Conservation (phyloP, 805 yeast species). For the Wickerhamomyces rabaulensis region DNA sequence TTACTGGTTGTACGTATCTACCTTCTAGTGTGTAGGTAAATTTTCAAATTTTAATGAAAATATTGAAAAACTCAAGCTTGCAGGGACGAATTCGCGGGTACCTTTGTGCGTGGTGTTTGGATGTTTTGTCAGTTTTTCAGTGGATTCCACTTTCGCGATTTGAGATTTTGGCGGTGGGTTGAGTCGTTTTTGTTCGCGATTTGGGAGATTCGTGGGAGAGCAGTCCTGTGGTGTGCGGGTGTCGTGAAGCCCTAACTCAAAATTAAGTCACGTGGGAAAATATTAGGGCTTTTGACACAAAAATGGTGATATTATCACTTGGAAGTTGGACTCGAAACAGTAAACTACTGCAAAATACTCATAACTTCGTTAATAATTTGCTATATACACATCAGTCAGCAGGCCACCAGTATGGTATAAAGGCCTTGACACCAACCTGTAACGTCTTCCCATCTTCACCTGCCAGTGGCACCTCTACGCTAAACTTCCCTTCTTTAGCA, state of each 20-base stretch:
- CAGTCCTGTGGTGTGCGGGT: background rate
- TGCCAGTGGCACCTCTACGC: constrained; percentile 24
- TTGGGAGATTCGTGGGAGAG: background rate
- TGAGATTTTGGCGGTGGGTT: background rate
- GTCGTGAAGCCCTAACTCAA: no score
- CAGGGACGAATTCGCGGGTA: background rate
- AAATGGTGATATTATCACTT: no score
- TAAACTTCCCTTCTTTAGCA: constrained; percentile 27
- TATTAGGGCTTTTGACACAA: no score
- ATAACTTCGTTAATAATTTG: background rate
- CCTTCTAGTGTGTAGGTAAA: background rate
- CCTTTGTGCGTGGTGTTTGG: background rate
- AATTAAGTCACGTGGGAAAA: no score
- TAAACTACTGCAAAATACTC: no score
- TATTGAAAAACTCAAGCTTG: background rate
- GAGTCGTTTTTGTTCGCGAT: background rate
- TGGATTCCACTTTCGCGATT: background rate
- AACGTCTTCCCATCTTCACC: constrained; percentile 17
- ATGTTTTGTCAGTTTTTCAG: background rate
- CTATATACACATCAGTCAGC: constrained; percentile 1
- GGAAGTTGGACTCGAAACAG: no score
- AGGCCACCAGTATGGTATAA: constrained; percentile 78
- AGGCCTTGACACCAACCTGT: constrained; percentile 43
- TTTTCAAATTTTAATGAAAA: background rate
- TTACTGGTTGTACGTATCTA: constrained; percentile 3